phyloP scores from a whole-genome alignment of 2,329 filamentous ascomycete species.

The Nothophoma quercina region DNA sequence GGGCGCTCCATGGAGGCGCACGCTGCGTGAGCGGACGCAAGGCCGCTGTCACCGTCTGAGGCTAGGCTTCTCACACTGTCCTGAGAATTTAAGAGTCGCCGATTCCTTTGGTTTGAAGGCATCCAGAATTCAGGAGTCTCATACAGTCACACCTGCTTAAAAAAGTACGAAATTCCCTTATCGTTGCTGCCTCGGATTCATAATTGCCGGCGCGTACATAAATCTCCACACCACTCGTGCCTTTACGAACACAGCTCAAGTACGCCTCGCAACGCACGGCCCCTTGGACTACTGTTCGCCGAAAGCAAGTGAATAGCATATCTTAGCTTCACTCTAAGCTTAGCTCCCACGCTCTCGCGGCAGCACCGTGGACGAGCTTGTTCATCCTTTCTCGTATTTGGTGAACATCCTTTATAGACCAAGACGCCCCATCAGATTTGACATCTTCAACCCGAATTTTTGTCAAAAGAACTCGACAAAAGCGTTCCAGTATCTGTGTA shows the following conservation, averaged over 20 bases:
- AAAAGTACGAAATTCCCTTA: neutral
- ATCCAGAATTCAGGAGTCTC: neutral
- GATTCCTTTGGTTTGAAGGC: constrained; percentile 1
- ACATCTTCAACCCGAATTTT: neutral
- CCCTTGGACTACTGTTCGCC: constrained; percentile 3
- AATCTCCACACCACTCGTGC: neutral
- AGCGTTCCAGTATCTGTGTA: constrained; percentile 8
- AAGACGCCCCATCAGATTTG: constrained; percentile 1
- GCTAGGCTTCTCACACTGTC: constrained; percentile 13
- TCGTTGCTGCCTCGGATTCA: neutral
- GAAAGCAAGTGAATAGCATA: constrained; percentile 14
- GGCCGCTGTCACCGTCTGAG: constrained; percentile 13
- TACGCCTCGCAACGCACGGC: constrained; percentile 15
- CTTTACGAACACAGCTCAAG: constrained; percentile 6
- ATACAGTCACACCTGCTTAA: neutral
- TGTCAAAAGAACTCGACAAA: neutral
- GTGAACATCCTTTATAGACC: neutral
- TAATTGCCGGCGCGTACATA: neutral
- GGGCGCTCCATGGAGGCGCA: constrained; percentile 3
- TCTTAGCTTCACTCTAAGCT: constrained; percentile 12
- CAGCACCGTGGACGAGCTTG: neutral
- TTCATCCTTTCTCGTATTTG: constrained; percentile 4
- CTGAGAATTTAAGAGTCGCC: constrained; percentile 17
- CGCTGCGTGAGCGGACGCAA: constrained; percentile 6
- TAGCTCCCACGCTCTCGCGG: constrained; percentile 6